Base-by-base conservation (phyloP, 345 rosid species). In the Passiflora organensis region DNA sequence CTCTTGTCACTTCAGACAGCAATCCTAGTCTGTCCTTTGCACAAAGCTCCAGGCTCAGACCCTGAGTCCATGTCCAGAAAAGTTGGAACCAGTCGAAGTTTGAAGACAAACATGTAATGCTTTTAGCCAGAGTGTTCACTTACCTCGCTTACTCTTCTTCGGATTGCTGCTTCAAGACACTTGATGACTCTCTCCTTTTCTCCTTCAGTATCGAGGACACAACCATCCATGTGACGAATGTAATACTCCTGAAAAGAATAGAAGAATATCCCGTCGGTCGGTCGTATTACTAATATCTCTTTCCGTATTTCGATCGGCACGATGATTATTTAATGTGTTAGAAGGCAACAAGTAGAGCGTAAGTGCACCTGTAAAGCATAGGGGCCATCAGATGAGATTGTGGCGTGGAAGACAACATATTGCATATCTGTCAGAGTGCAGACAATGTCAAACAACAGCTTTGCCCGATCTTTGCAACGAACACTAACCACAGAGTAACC, bases 351-450 rank as follows among this genome's bases (percentile, higher is more conserved):
- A n/a, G n/a, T n/a, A n/a, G n/a, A n/a, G n/a, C n/a, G n/a, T n/a
- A n/a, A n/a, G n/a, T n/a, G n/a, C 50, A 78, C 93, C 86, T 87
- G 96, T 39, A 75, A 69, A 11, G 97, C 97, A 70, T 69, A 69
- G 49, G 95, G 86, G n/a, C 85, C 95, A 28, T 71, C 75, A 0
- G 97, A 87, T 6, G 83, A 74, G 48, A 88, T 82, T 43, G 70
- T 73, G 43, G 98, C 98, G 62, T 88, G 98, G 50, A 86, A 91
- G 64, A 91, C 96, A 58, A 86, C 93, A 66, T 91, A 91, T 24
- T 91, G 95, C 98, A 88, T 86, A 50, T 91, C 98, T 10, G 98
- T 91, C 36, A 91, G 84, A 21, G 98, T 91, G 82, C 95, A 91
- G 14, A 91, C 96, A 69, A 88, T 81, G 71, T 91, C 98, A 37